Percentiles rank a stretch among this genome's conserved stretches.
These are phyloP conservation scores for Ascosphaera apis DNA, from an alignment of 2,329 filamentous ascomycete genomes.

Conservation along the genomic window DNA sequence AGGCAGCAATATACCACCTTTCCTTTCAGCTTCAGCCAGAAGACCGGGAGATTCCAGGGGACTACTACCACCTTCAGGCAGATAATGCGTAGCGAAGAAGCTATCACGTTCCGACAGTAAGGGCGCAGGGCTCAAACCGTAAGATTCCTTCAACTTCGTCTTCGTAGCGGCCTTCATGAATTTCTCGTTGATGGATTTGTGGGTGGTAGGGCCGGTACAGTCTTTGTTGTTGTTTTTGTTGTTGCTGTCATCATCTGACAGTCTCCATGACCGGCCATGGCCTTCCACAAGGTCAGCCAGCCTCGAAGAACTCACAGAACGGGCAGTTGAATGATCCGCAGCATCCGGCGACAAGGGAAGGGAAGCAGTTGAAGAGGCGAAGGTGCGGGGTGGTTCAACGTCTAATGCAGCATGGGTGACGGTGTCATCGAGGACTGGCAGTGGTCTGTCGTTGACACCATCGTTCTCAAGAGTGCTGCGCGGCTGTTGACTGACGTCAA, in stretches of 20 bases:
- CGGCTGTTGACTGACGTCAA: not conserved
- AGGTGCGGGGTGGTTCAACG: not conserved
- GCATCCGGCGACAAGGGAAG: not conserved
- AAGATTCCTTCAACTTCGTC: not conserved
- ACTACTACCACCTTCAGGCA: constrained; percentile 26
- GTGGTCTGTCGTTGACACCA: not conserved
- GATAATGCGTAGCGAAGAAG: constrained; percentile 40
- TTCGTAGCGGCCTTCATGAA: not conserved
- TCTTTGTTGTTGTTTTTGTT: constrained; percentile 6
- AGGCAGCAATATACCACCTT: constrained; percentile 7
- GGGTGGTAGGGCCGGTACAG: constrained; percentile 4
- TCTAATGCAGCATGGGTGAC: not conserved
- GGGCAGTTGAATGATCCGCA: not conserved
- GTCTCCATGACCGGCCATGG: constrained; percentile 7
- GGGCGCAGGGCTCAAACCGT: constrained; percentile 15
- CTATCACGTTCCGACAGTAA: constrained; percentile 38
- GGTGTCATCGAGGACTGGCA: not conserved
- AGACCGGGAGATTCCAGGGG: constrained; percentile 15
- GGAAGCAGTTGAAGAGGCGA: not conserved
- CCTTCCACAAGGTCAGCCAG: not conserved
- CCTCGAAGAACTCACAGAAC: not conserved
- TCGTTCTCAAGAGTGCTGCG: not conserved
- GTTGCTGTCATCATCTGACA: constrained; percentile 4
- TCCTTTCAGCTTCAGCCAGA: constrained; percentile 10
- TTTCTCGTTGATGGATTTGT: constrained; percentile 5